phyloP scores from a whole-genome alignment of 345 rosid genomes.

The Gossypium stocksii region DNA sequence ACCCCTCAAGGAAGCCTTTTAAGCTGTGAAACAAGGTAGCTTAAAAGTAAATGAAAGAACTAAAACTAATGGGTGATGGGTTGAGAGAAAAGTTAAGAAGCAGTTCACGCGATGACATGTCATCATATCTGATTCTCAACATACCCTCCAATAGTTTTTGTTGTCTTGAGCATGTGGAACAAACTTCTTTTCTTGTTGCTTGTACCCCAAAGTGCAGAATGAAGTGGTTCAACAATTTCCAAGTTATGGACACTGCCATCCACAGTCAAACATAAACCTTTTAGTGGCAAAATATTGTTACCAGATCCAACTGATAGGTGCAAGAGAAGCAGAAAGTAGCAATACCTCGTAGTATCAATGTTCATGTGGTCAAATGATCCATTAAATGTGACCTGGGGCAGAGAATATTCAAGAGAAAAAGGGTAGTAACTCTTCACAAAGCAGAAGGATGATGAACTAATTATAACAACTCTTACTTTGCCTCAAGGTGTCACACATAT shows the following conservation, averaged over 20 bases:
- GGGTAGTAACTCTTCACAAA: constrained; percentile 9
- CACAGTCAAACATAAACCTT: constrained; percentile 8
- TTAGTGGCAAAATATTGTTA: constrained; percentile 8
- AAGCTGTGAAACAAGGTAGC: background rate
- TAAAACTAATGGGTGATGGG: background rate
- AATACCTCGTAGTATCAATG: constrained; percentile 89
- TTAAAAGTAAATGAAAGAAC: background rate
- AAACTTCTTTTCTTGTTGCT: constrained; percentile 88
- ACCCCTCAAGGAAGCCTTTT: background rate
- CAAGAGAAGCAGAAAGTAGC: background rate
- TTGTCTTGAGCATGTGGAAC: constrained; percentile 93
- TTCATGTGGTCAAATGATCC: constrained; percentile 98
- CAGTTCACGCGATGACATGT: constrained; percentile 11
- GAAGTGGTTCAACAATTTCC: constrained; percentile 87
- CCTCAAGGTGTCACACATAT: background rate
- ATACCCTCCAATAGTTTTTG: constrained; percentile 94
- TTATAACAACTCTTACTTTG: constrained; percentile 4
- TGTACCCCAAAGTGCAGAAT: constrained; percentile 79
- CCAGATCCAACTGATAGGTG: background rate
- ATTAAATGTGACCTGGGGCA: constrained; percentile 77
- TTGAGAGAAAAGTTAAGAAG: constrained; percentile 8
- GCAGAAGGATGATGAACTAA: background rate
- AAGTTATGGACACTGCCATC: constrained; percentile 78
- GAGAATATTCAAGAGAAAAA: background rate
- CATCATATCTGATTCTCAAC: constrained; percentile 15